phyloP scores from a whole-genome alignment of 2,329 filamentous ascomycete genomes.

The Sclerotinia borealis region DNA sequence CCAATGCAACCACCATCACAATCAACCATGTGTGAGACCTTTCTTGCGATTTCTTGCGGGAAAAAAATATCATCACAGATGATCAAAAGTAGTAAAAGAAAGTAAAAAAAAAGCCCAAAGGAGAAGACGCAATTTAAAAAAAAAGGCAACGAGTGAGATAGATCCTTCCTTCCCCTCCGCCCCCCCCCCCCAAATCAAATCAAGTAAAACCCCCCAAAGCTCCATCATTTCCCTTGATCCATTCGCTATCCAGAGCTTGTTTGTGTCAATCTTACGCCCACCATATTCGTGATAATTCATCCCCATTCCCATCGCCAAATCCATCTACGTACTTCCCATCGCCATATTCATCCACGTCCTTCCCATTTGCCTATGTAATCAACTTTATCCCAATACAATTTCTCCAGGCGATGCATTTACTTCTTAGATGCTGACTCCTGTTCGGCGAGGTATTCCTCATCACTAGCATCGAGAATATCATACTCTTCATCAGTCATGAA shows the following conservation, averaged over 20 bases:
- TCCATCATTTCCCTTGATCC: conserved; percentile 13
- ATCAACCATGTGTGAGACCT: neutral
- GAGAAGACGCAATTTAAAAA: neutral
- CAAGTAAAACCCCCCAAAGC: conserved; percentile 19
- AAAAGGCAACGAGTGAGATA: conserved; percentile 8
- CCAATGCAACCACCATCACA: neutral
- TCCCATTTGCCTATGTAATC: neutral
- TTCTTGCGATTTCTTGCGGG: neutral
- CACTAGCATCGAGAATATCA: conserved; percentile 90
- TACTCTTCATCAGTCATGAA: conserved; percentile 98
- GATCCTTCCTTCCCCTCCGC: neutral
- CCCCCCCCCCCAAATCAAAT: neutral
- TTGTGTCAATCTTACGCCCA: conserved; percentile 30
- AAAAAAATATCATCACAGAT: conserved; percentile 6
- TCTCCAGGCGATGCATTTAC: conserved; percentile 18
- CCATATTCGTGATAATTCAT: conserved; percentile 9
- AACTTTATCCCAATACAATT: neutral
- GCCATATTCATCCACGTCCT: conserved; percentile 10
- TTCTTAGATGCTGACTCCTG: conserved; percentile 33
- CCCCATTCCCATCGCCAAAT: conserved; percentile 9
- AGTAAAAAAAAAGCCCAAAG: neutral
- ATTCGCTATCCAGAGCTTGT: conserved; percentile 25
- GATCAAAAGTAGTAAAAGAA: neutral
- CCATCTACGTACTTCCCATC: conserved; percentile 10
- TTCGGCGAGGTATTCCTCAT: conserved; percentile 70